Conservation (phyloP, 2,329 filamentous ascomycete species). For the Diaporthe vaccinii region DNA sequence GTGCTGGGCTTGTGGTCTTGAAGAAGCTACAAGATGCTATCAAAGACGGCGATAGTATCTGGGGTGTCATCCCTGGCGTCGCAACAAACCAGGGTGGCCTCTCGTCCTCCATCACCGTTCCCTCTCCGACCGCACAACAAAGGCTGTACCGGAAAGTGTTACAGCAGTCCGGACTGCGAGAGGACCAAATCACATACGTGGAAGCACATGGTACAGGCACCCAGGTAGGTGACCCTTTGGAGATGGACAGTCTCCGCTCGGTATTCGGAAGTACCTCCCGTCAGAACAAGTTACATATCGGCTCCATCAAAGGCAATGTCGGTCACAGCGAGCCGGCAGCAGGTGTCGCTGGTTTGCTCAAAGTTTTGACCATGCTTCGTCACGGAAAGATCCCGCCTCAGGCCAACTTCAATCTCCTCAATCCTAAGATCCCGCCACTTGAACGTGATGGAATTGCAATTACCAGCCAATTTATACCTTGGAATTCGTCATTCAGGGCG, state of each 20-base stretch:
- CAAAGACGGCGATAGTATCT: neutral
- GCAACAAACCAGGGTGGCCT: neutral
- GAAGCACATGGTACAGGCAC: neutral
- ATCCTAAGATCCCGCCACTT: neutral
- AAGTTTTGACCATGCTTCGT: neutral
- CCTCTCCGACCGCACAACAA: neutral
- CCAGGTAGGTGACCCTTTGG: neutral
- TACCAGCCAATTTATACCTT: fast-evolving
- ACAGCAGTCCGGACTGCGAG: neutral
- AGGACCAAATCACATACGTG: neutral
- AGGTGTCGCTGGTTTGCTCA: neutral
- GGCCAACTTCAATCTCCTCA: neutral
- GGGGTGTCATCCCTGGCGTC: neutral
- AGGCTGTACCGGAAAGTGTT: neutral
- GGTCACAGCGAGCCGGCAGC: neutral
- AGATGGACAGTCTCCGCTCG: neutral
- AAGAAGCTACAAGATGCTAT: neutral
- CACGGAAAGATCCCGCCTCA: neutral
- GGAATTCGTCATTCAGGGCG: fast-evolving
- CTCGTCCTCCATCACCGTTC: neutral
- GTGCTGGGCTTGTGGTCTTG: neutral
- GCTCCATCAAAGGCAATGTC: neutral
- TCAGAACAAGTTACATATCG: neutral
- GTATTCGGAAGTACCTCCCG: neutral
- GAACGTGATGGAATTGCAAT: neutral